phyloP scores from a whole-genome alignment of 257 asterid genomes.

The Nicotiana benthamiana region DNA sequence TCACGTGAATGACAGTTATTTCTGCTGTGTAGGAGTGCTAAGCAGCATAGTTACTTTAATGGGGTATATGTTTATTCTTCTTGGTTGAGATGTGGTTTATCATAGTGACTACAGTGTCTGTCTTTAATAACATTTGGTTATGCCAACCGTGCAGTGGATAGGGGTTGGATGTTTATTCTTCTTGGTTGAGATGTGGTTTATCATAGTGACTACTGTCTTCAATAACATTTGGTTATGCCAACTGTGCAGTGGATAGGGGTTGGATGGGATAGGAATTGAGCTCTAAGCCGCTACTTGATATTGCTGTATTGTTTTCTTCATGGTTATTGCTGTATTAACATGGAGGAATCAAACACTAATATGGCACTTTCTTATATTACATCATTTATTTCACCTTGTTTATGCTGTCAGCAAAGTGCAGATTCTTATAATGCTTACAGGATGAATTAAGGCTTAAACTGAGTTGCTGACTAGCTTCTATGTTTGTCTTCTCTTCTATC shows the following conservation, averaged over 20 bases:
- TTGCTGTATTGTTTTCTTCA: neutral
- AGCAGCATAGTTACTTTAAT: neutral
- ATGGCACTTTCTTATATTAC: neutral
- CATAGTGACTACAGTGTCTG: neutral
- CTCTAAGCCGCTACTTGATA: neutral
- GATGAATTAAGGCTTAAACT: neutral
- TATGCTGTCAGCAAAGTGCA: neutral
- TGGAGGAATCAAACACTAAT: neutral
- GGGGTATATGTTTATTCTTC: neutral
- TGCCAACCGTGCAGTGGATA: neutral
- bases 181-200: too few species aligned
- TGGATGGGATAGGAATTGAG: neutral
- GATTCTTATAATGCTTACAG: neutral
- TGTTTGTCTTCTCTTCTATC: neutral
- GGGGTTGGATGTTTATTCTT: neutral
- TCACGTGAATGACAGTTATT: neutral
- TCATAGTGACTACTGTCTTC: too few species aligned
- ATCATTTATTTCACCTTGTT: neutral
- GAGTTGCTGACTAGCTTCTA: neutral
- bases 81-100: neutral
- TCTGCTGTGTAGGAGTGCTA: neutral
- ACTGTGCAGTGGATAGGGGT: neutral
- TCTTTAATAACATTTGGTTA: neutral
- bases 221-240: neutral
- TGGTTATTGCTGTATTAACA: neutral